Conservation (phyloP, 768 basidiomycete species). For the Mycena haematopus region DNA sequence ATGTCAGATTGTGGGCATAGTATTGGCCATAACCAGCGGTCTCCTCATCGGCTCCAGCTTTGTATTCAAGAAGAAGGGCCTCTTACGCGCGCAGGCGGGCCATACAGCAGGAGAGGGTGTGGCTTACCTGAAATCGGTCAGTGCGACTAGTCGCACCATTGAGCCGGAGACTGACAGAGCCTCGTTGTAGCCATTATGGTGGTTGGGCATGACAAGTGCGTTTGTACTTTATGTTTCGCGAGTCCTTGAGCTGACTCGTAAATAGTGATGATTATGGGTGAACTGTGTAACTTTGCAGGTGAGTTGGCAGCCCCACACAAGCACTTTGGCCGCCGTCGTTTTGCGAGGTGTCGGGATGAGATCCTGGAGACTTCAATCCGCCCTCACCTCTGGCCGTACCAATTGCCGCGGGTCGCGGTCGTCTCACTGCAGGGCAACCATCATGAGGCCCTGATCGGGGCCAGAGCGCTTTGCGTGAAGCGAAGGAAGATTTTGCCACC, state of each 20-base stretch:
- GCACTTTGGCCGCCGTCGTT: neutral
- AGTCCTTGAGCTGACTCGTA: constrained; percentile 3
- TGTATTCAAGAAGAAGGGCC: constrained; percentile 98
- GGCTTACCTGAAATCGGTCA: constrained; percentile 91
- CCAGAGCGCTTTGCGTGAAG: neutral
- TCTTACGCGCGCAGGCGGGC: constrained; percentile 82
- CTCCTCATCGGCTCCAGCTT: constrained; percentile 91
- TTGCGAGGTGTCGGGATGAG: neutral
- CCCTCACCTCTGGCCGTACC: neutral
- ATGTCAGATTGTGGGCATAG: constrained; percentile 71
- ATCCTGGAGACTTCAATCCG: too few relatives aligned
- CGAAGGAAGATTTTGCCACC: neutral
- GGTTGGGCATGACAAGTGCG: constrained; percentile 89
- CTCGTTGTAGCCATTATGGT: constrained; percentile 77
- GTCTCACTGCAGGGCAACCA: neutral
- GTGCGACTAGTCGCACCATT: constrained; percentile 36
- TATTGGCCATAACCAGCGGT: constrained; percentile 80
- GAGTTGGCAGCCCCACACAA: constrained; percentile 36
- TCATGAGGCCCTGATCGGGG: neutral
- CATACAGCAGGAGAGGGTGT: constrained; percentile 85
- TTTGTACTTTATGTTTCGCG: constrained; percentile 19
- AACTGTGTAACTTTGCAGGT: constrained; percentile 88
- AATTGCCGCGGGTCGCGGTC: neutral
- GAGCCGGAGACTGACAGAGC: constrained; percentile 21
- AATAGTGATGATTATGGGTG: constrained; percentile 90